A percentile compares a stretch with the other conserved stretches of the same genome.
Evolutionary conservation across 768 basidiomycete species (phyloP).

Genomic region (Calocybe indica): DNA sequence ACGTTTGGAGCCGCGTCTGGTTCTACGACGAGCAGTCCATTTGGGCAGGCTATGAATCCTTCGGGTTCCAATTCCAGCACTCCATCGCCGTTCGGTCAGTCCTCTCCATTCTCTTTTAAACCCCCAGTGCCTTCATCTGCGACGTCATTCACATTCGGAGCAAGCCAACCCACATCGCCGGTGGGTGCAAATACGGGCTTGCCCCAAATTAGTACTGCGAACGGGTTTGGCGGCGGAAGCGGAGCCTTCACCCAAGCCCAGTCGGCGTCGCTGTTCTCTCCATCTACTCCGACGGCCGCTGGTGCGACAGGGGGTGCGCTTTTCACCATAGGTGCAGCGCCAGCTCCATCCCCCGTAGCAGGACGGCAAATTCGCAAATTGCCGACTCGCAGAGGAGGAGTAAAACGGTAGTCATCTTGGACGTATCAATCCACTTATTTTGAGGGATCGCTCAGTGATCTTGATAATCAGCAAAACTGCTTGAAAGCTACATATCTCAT

Average conservation of each 20-base stretch:
- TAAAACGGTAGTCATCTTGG: constrained; percentile 24
- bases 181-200: constrained; percentile 16
- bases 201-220: neutral
- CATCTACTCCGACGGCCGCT: constrained; percentile 26
- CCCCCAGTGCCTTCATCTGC: constrained; percentile 27
- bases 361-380: constrained; percentile 48
- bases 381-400: constrained; percentile 39
- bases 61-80: constrained; percentile 47
- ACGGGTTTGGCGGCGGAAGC: neutral
- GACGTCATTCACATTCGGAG: constrained; percentile 44
- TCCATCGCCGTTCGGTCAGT: constrained; percentile 50
- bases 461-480: no score
- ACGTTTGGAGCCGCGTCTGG: constrained; percentile 34
- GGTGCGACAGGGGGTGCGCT: constrained; percentile 34
- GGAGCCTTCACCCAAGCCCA: constrained; percentile 15
- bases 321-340: constrained; percentile 59
- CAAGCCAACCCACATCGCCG: constrained; percentile 56
- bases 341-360: constrained; percentile 27
- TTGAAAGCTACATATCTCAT: neutral
- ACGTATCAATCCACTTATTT: no score
- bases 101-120: constrained; percentile 42
- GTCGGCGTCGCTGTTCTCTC: constrained; percentile 41
- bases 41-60: constrained; percentile 30
- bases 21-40: constrained; percentile 26
- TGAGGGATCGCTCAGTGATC: no score